Evolutionary conservation across 2,329 filamentous ascomycete species (phyloP).

Genomic region (Sclerotinia borealis): DNA sequence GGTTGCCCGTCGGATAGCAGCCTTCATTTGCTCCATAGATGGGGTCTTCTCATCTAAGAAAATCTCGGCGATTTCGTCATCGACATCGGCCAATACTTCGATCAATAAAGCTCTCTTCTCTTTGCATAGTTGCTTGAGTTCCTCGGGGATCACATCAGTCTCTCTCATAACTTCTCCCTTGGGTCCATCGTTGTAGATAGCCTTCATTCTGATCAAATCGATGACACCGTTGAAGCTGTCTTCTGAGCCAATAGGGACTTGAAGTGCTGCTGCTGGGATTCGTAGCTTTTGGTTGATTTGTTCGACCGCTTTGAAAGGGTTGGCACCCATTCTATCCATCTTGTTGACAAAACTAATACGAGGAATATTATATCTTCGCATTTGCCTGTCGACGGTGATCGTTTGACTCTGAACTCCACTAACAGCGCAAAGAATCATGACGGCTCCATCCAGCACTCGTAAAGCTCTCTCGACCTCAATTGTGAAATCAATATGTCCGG

Average conservation of each 20-base stretch:
- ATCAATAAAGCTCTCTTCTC: slow-evolving; percentile 83
- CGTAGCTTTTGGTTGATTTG: slow-evolving; percentile 97
- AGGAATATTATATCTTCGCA: slow-evolving; percentile 96
- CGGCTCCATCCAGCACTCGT: slow-evolving; percentile 89
- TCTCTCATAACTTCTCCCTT: slow-evolving; percentile 72
- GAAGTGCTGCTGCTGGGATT: slow-evolving; percentile 85
- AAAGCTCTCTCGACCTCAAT: slow-evolving; percentile 96
- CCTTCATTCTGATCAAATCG: slow-evolving; percentile 85
- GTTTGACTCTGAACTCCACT: slow-evolving; percentile 97
- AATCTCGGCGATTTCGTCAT: slow-evolving; percentile 94
- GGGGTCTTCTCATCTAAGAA: slow-evolving; percentile 85
- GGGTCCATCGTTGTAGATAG: slow-evolving; percentile 84
- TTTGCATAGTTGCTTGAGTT: slow-evolving; percentile 66
- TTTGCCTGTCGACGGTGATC: slow-evolving; percentile 96
- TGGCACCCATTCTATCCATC: slow-evolving; percentile 98
- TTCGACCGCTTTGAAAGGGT: slow-evolving; percentile 95
- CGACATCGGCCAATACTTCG: slow-evolving; percentile 92
- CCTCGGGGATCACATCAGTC: slow-evolving; percentile 76
- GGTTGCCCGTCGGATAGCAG: slow-evolving; percentile 86
- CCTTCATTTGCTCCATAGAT: slow-evolving; percentile 77
- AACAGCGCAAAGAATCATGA: slow-evolving; percentile 97
- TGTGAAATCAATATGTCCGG: slow-evolving; percentile 97
- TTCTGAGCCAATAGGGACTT: slow-evolving; percentile 89
- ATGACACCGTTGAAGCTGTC: slow-evolving; percentile 90
- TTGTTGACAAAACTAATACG: slow-evolving; percentile 97